Evolutionary conservation across 805 yeast species (phyloP).

Genomic region (Lipomyces sp.): DNA sequence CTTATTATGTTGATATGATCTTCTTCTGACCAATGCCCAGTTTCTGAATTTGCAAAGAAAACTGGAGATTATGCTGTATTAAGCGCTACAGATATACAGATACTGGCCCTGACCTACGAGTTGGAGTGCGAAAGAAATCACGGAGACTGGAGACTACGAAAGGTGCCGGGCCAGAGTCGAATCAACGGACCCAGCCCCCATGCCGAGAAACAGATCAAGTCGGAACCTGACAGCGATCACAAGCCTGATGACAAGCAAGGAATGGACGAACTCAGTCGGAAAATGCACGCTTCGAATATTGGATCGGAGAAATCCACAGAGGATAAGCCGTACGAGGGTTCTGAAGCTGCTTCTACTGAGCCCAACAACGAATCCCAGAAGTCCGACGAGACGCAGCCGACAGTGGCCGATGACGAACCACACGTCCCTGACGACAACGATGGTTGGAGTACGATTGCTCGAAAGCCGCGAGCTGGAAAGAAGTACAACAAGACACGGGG

Average conservation of each 20-base stretch:
- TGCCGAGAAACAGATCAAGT: background rate
- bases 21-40: constrained; percentile 44
- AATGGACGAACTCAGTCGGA: constrained; percentile 7
- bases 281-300: constrained; percentile 21
- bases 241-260: background rate
- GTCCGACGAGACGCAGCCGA: constrained; percentile 22
- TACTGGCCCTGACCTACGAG: constrained; percentile 89
- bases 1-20: background rate
- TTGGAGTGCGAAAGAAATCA: constrained; percentile 71
- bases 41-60: constrained; percentile 73
- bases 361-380: background rate
- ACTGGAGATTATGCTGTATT: constrained; percentile 93
- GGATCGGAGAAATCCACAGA: constrained; percentile 22
- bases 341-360: background rate
- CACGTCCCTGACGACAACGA: constrained; percentile 15
- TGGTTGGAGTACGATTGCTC: constrained; percentile 33
- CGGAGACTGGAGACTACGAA: constrained; percentile 74
- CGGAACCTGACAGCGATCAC: background rate
- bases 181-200: constrained; percentile 12
- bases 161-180: constrained; percentile 62
- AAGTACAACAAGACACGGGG: background rate
- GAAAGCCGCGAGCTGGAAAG: constrained; percentile 26
- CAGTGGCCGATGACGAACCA: background rate
- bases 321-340: constrained; percentile 17
- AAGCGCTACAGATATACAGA: constrained; percentile 88